phyloP scores from a whole-genome alignment of 1,284 basidiomycete species.

The Tylopilus sp. region DNA sequence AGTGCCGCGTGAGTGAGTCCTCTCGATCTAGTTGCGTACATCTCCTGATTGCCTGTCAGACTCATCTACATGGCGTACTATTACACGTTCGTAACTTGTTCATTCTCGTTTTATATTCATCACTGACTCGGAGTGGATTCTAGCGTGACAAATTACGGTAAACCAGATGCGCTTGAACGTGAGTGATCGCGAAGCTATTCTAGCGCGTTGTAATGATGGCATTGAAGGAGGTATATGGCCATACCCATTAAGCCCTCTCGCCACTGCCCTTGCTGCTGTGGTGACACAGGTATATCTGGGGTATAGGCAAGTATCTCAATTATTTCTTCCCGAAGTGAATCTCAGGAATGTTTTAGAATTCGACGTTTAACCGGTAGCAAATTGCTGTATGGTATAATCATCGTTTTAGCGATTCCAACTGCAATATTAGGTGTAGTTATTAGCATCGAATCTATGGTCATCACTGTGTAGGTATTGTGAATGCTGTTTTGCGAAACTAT shows the following conservation, averaged over 20 bases:
- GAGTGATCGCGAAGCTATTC: neutral
- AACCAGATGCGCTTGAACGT: slow-evolving; percentile 27
- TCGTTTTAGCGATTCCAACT: slow-evolving; percentile 45
- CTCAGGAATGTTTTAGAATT: slow-evolving; percentile 36
- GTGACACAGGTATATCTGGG: slow-evolving; percentile 47
- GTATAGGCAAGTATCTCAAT: slow-evolving; percentile 15
- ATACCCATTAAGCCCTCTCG: slow-evolving; percentile 56
- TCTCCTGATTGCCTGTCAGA: slow-evolving; percentile 10
- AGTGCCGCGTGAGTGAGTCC: slow-evolving; percentile 45
- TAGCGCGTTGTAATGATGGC: neutral
- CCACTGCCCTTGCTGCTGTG: slow-evolving; percentile 55
- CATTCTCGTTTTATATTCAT: neutral
- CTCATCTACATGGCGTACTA: slow-evolving; percentile 32
- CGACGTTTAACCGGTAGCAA: slow-evolving; percentile 48
- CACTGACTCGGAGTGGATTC: neutral
- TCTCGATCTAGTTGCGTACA: neutral
- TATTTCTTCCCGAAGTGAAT: neutral
- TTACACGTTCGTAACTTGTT: slow-evolving; percentile 24
- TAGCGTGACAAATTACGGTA: slow-evolving; percentile 30
- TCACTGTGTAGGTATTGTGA: slow-evolving; percentile 46
- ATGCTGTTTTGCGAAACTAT: neutral
- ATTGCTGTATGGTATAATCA: slow-evolving; percentile 44
- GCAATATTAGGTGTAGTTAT: slow-evolving; percentile 51
- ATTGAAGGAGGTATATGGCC: slow-evolving; percentile 45
- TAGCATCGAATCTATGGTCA: slow-evolving; percentile 51